A percentile compares a stretch with the other conserved stretches of the same genome.
phyloP scores from a whole-genome alignment of 2,329 filamentous ascomycete species.

The Clonostachys rhizophaga region DNA sequence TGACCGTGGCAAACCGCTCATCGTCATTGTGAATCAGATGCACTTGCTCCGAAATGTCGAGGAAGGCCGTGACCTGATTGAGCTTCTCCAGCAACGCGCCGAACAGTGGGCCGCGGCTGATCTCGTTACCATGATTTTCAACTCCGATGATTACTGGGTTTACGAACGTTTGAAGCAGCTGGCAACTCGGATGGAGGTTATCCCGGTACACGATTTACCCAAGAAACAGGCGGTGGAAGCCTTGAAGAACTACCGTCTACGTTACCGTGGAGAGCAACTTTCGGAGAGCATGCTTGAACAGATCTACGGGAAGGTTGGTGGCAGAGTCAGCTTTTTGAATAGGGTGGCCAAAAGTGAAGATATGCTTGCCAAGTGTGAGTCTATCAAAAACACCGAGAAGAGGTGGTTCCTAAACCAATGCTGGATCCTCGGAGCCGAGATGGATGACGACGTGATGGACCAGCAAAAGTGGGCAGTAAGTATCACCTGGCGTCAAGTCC shows the following conservation, averaged over 20 bases:
- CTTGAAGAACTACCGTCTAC: slow-evolving; percentile 72
- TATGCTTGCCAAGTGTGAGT: slow-evolving; percentile 77
- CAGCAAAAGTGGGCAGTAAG: slow-evolving; percentile 91
- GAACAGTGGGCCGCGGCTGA: slow-evolving; percentile 95
- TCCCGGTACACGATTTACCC: slow-evolving; percentile 77
- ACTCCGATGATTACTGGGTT: slow-evolving; percentile 97
- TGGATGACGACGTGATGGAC: slow-evolving; percentile 98
- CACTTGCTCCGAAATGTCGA: slow-evolving; percentile 90
- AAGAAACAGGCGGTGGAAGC: slow-evolving; percentile 75
- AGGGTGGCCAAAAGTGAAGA: slow-evolving; percentile 81
- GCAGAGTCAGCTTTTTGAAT: slow-evolving; percentile 82
- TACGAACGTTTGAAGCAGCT: slow-evolving; percentile 92
- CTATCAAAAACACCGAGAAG: slow-evolving; percentile 64
- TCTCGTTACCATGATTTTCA: slow-evolving; percentile 88
- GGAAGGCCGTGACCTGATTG: slow-evolving; percentile 87
- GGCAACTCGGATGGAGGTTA: slow-evolving; percentile 90
- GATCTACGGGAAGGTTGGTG: slow-evolving; percentile 84
- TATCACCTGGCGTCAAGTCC: slow-evolving; percentile 11
- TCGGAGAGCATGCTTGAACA: slow-evolving; percentile 57
- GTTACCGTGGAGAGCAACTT: slow-evolving; percentile 65
- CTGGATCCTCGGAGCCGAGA: slow-evolving; percentile 67
- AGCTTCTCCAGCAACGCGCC: slow-evolving; percentile 90
- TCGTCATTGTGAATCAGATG: slow-evolving; percentile 93
- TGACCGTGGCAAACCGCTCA: slow-evolving; percentile 61
- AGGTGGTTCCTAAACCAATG: slow-evolving; percentile 76